Conservation (phyloP, 805 yeast species). For the Sugiyamaella smithiae region DNA sequence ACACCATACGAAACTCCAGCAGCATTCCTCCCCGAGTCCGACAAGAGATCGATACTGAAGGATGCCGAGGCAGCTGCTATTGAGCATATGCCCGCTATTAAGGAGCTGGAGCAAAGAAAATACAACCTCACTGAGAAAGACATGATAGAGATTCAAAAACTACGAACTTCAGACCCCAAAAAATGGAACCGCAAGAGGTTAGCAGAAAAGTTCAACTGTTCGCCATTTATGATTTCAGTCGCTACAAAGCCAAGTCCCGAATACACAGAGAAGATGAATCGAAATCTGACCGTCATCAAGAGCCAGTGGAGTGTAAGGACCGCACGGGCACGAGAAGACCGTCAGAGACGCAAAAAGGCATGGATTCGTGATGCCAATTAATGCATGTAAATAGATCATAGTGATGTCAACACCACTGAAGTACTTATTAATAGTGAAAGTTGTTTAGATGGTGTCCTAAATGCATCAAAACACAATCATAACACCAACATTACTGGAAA, state of each 20-base stretch:
- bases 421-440: background rate
- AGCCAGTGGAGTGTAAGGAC: constrained; percentile 49
- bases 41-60: constrained; percentile 48
- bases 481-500: constrained; percentile 20
- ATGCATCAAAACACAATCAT: too few relatives aligned
- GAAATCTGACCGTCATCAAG: constrained; percentile 46
- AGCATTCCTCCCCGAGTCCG: constrained; percentile 61
- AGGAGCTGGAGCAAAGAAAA: constrained; percentile 41
- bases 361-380: constrained; percentile 61
- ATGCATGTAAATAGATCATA: background rate
- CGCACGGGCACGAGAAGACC: constrained; percentile 51
- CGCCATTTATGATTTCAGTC: constrained; percentile 52
- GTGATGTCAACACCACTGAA: background rate
- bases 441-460: background rate
- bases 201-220: constrained; percentile 56
- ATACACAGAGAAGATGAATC: constrained; percentile 45
- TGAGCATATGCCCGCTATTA: constrained; percentile 33
- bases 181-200: constrained; percentile 61
- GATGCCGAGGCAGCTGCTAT: constrained; percentile 28
- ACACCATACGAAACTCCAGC: constrained; percentile 59
- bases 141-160: constrained; percentile 52
- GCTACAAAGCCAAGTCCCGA: constrained; percentile 42
- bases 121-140: constrained; percentile 59
- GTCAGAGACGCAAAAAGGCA: constrained; percentile 53
- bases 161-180: constrained; percentile 58